phyloP scores from a whole-genome alignment of 805 yeast genomes.

The Metschnikowia aberdeeniae region DNA sequence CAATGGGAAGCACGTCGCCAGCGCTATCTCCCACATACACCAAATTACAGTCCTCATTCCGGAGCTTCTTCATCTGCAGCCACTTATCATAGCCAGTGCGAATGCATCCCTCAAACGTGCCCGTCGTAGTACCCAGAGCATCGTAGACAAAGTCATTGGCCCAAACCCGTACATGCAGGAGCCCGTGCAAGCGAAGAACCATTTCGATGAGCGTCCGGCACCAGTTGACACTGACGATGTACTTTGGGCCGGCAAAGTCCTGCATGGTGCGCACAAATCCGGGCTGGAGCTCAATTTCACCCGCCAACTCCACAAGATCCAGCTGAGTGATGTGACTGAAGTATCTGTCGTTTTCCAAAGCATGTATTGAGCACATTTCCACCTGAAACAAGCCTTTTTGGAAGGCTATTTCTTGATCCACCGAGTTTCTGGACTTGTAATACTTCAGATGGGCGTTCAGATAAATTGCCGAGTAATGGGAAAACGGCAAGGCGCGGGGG shows the following conservation, averaged over 20 bases:
- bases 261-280: constrained; percentile 38
- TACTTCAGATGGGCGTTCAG: constrained; percentile 32
- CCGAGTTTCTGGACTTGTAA: constrained; percentile 10
- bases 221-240: constrained; percentile 62
- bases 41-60: constrained; percentile 14
- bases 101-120: constrained; percentile 26
- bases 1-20: constrained; percentile 48
- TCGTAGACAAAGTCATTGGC: constrained; percentile 51
- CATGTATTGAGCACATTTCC: constrained; percentile 47
- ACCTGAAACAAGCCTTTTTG: constrained; percentile 43
- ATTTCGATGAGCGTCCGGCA: constrained; percentile 44
- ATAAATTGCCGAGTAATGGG: constrained; percentile 44
- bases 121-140: constrained; percentile 24
- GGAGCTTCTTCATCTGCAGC: constrained; percentile 14
- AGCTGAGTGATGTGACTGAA: constrained; percentile 39
- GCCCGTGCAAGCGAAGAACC: constrained; percentile 21
- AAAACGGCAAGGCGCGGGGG: constrained; percentile 39
- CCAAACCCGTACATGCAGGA: constrained; percentile 27
- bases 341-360: constrained; percentile 32
- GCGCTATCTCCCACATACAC: constrained; percentile 61
- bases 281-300: constrained; percentile 31
- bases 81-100: constrained; percentile 57
- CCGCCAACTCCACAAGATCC: constrained; percentile 33
- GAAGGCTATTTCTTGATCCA: constrained; percentile 41
- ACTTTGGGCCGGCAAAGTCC: constrained; percentile 29